Percentiles rank a stretch among this genome's conserved stretches.
Evolutionary conservation across 257 asterid genomes (phyloP).

Genomic region (Solanum chilense): DNA sequence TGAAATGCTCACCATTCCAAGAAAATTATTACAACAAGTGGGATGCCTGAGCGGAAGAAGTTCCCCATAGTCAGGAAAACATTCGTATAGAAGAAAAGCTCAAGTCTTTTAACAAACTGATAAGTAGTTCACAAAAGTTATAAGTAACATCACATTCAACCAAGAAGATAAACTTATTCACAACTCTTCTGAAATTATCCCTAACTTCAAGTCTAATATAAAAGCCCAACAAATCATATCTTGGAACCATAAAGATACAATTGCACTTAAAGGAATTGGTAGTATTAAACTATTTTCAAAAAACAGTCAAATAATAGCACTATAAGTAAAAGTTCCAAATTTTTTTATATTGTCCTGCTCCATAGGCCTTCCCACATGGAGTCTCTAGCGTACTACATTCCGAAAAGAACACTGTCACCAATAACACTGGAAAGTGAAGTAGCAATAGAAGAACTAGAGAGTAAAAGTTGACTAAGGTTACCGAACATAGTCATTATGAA

Average conservation of each 20-base stretch:
- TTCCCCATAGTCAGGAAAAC: too few relatives aligned
- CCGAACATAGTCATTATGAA: conserved; percentile 44
- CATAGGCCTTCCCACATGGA: conserved; percentile 80
- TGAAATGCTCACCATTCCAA: too few relatives aligned
- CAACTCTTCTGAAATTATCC: conserved; percentile 16
- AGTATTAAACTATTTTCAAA: conserved; percentile 58
- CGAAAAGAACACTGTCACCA: conserved; percentile 40
- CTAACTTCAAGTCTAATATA: conserved; percentile 38
- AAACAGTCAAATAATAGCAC: neutral
- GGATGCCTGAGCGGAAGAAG: too few relatives aligned
- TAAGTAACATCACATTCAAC: too few relatives aligned
- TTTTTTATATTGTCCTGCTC: conserved; percentile 50
- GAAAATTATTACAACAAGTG: too few relatives aligned
- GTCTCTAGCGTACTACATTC: conserved; percentile 86
- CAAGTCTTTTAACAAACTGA: too few relatives aligned
- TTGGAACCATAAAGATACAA: conserved; percentile 48
- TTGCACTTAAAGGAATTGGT: conserved; percentile 54
- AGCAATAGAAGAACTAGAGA: conserved; percentile 48
- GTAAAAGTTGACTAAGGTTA: conserved; percentile 31
- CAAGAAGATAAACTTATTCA: too few relatives aligned
- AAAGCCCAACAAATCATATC: conserved; percentile 56
- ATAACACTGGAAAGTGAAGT: conserved; percentile 47
- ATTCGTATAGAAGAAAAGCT: too few relatives aligned
- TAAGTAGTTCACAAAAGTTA: too few relatives aligned
- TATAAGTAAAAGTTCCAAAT: conserved; percentile 46